Evolutionary conservation across 2,329 filamentous ascomycete genomes (phyloP).

Genomic region (Diatrype stigma): DNA sequence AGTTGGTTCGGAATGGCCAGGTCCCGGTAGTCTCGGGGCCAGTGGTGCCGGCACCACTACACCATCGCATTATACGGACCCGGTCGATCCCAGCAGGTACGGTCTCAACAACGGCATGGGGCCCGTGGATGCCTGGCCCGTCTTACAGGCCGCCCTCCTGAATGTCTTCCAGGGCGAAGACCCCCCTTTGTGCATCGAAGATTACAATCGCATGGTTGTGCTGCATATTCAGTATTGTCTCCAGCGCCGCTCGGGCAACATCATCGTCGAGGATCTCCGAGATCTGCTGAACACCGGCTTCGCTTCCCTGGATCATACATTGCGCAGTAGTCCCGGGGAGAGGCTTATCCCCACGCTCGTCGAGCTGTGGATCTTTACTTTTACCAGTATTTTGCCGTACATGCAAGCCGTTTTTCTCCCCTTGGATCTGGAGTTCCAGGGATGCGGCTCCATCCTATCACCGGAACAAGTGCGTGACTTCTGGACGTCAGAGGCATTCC

Average conservation of each 20-base stretch:
- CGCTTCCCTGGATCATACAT: slow-evolving; percentile 75
- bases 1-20: slow-evolving; percentile 46
- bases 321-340: slow-evolving; percentile 76
- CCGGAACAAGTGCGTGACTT: slow-evolving; percentile 80
- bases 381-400: slow-evolving; percentile 85
- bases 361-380: slow-evolving; percentile 91
- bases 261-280: slow-evolving; percentile 71
- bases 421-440: slow-evolving; percentile 88
- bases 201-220: slow-evolving; percentile 75
- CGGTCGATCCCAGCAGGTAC: slow-evolving; percentile 53
- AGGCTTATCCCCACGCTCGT: slow-evolving; percentile 85
- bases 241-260: slow-evolving; percentile 64
- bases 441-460: slow-evolving; percentile 73
- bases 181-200: slow-evolving; percentile 73
- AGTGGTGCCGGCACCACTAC: slow-evolving; percentile 40
- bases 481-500: slow-evolving; percentile 55
- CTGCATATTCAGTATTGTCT: slow-evolving; percentile 76
- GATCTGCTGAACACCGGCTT: slow-evolving; percentile 81
- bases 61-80: slow-evolving; percentile 45
- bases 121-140: slow-evolving; percentile 76
- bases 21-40: slow-evolving; percentile 48
- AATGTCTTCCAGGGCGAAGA: slow-evolving; percentile 80
- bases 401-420: slow-evolving; percentile 94
- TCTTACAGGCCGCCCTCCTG: slow-evolving; percentile 70
- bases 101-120: slow-evolving; percentile 64